Conservation (phyloP, 768 basidiomycete species). For the Kwoniella europaea region DNA sequence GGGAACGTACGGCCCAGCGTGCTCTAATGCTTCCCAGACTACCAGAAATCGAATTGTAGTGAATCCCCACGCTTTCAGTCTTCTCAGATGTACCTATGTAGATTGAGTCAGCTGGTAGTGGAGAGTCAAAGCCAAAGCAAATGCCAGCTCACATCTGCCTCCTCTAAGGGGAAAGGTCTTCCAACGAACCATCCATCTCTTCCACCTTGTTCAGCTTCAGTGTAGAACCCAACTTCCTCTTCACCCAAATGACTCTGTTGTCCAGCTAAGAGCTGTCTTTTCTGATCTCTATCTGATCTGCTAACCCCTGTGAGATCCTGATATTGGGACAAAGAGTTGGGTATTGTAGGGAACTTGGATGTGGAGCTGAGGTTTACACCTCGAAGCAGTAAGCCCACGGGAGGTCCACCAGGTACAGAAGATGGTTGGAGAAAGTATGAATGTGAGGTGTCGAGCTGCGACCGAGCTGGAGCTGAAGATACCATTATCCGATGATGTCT, state of each 20-base stretch:
- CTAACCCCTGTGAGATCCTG: neutral
- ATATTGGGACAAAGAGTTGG: conserved; percentile 5
- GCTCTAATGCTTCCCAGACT: conserved; percentile 95
- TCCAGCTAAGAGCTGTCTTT: conserved; percentile 31
- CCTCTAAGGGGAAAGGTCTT: conserved; percentile 79
- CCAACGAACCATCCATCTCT: conserved; percentile 75
- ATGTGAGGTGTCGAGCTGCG: conserved; percentile 32
- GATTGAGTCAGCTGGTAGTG: conserved; percentile 56
- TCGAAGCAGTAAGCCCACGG: conserved; percentile 72
- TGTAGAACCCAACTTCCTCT: conserved; percentile 79
- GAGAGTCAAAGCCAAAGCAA: neutral
- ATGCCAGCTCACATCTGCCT: conserved; percentile 59
- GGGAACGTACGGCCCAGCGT: conserved; percentile 84
- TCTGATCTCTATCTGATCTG: conserved; percentile 29
- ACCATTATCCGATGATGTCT: neutral
- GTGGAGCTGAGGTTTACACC: conserved; percentile 95
- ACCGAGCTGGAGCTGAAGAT: neutral
- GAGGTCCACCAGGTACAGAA: conserved; percentile 61
- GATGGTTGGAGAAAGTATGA: conserved; percentile 36
- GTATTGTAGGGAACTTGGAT: conserved; percentile 72
- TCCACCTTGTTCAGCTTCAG: conserved; percentile 66
- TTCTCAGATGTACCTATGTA: conserved; percentile 78
- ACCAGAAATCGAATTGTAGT: conserved; percentile 79
- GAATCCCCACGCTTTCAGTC: conserved; percentile 93
- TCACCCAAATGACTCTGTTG: conserved; percentile 71